Base-by-base conservation (phyloP, 1,284 basidiomycete genomes). In the Rhodotorula glutinis region DNA sequence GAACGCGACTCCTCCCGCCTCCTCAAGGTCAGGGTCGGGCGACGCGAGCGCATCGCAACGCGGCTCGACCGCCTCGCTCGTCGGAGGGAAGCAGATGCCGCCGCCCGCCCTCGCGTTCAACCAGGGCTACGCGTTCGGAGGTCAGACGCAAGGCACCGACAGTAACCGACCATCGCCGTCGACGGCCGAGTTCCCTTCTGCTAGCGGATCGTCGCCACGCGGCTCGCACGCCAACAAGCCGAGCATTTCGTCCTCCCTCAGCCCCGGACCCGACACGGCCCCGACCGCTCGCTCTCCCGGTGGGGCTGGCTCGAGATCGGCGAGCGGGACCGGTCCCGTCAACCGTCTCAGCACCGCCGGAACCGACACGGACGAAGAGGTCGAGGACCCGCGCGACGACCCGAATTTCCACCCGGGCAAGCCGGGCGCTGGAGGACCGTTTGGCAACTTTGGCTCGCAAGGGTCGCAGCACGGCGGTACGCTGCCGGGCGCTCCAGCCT, bases 111-210 rank as follows among this genome's bases (percentile, higher is more conserved):
- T 65, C 63, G 55, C 69, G 53, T 63, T 73, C 61, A 59, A 78
- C 87, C 62, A 71, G 46, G 70, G 67, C 41, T 75, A 76, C 67
- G 72, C 70, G 13, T 75, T 76, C 52, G 75, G 74, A 1, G 69
- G 54, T 17, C 49, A 25, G 25, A 27, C 27, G n/a, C 27, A 52
- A 43, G 71, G 53, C 43, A 51, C 59, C 41, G 53, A 63, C 40
- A 63, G 44, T 55, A 56, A 53, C 59, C 53, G 56, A 27, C 76
- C 77, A 13, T 79, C 79, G 1, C 79, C 79, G 2, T 79, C 78
- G 27, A 51, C 49, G 25, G 79, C 79, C 43, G 80, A 82, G 77
- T 78, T 64, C 77, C 78, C 41, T 75, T 78, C 68, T 13, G 59
- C 53, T n/a, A 52, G 49, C 27, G 54, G 47, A 25, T 38, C 63